Evolutionary conservation across 2,329 filamentous ascomycete species (phyloP), one percentile per base, ranked within the genome.

Genomic region (Pseudocercospora eumusae): DNA sequence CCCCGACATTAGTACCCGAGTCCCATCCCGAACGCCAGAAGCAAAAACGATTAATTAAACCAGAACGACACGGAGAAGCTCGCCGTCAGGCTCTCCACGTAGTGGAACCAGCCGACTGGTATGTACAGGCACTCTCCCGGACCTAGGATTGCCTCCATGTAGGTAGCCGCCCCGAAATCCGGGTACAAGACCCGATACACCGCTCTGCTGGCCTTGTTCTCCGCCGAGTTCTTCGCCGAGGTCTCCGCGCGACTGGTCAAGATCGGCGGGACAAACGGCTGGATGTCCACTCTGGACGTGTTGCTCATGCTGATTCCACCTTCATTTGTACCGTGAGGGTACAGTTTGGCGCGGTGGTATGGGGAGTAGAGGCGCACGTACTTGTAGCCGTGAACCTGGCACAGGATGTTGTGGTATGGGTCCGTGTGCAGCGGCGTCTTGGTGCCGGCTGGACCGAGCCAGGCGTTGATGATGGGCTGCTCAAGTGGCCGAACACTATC

Each of bases 31-130:
- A 23, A 15, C 45, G 18, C 21, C 18, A 20, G 13, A 15, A 20
- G 20, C 8, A 10, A 23, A 28, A 21, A 5, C 45, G 6, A 15
- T 50, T 23, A 84, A 65, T 90, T 89, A 90, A 91, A 99, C 95
- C 95, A 99, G 73, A 97, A 98, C 73, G 92, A 97, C 11, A 98
- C 92, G 68, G 93, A 97, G 72, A 96, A 93, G 73, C 93, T 96
- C 20, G 91, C 86, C 60, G 86, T 92, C 71, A 98, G 74, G 55
- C 92, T 92, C 63, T 90, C 83, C 3, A 98, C 91, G 76, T 97
- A 98, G 80, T 99, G 95, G 95, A 95, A 99, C 93, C 95, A 99
- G 0, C 93, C 95, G 4, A 91, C 83, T 0, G 95, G 95, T 57
- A 99, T 91, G 74, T 96, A 95, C 57, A 99, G 74, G 66, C 87